Conservation (phyloP, 202 grass and related monocot genomes). For the Hordeum pubiflorum region DNA sequence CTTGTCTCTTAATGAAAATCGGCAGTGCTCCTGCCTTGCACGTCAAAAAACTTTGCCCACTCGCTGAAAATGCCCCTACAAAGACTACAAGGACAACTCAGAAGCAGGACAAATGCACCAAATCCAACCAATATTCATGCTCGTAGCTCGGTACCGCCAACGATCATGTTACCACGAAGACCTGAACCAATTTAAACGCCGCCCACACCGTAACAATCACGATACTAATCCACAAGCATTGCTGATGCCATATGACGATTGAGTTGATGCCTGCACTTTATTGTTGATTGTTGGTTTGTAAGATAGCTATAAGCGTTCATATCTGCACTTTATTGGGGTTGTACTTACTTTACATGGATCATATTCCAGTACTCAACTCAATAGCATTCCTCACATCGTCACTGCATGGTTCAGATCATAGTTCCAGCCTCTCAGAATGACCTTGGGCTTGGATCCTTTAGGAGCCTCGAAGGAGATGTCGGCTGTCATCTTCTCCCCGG, state of each 20-base stretch:
- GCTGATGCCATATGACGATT: neutral
- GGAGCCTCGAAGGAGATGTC: slow-evolving; percentile 68
- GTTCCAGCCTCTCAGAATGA: slow-evolving; percentile 80
- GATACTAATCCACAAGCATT: neutral
- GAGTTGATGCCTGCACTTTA: slow-evolving; percentile 7
- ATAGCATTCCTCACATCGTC: slow-evolving; percentile 27
- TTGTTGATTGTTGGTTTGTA: neutral
- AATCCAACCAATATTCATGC: neutral
- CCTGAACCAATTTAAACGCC: neutral
- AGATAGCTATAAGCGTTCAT: neutral
- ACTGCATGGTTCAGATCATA: slow-evolving; percentile 39
- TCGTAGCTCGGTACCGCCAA: neutral
- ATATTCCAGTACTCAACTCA: neutral
- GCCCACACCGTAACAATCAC: neutral
- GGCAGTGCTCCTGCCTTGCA: too few relatives aligned
- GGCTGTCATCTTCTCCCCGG: slow-evolving; percentile 57
- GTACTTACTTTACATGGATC: neutral
- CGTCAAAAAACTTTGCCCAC: too few relatives aligned
- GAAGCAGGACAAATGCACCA: neutral
- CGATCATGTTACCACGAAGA: neutral
- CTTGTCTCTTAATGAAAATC: too few relatives aligned
- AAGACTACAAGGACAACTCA: neutral
- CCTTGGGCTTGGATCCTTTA: slow-evolving; percentile 37
- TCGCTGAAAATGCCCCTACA: neutral
- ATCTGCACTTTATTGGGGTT: slow-evolving; percentile 1